phyloP scores from a whole-genome alignment of 345 rosid species.

The Odontarrhena argentea region DNA sequence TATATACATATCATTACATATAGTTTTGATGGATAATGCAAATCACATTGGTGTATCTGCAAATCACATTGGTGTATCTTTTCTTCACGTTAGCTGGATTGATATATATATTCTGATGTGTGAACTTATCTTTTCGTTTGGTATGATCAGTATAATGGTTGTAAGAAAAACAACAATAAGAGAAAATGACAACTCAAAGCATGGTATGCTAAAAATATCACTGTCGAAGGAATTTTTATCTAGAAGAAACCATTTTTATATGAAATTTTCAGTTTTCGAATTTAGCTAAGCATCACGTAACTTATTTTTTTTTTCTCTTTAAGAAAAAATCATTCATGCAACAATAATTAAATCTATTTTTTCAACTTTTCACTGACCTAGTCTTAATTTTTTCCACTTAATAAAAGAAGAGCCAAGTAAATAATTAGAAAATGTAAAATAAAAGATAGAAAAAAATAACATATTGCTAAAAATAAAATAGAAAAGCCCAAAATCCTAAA shows the following conservation, averaged over 20 bases:
- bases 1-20: not conserved
- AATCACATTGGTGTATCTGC: not conserved
- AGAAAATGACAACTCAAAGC: conserved; percentile 26
- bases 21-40: not conserved
- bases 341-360: no score
- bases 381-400: not conserved
- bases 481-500: conserved; percentile 25
- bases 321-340: no score
- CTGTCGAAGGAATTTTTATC: conserved; percentile 23
- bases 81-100: conserved; percentile 7
- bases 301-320: not conserved
- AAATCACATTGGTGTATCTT: not conserved
- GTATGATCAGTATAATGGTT: not conserved
- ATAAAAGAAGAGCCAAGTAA: conserved; percentile 25
- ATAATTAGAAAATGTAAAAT: conserved; percentile 14
- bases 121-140: conserved; percentile 9
- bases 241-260: conserved; percentile 32
- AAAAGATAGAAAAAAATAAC: conserved; percentile 6
- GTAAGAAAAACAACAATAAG: conserved; percentile 10
- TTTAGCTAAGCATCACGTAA: conserved; percentile 35
- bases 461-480: conserved; percentile 27
- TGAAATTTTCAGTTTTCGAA: conserved; percentile 26
- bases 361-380: not conserved
- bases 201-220: conserved; percentile 20
- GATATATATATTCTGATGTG: conserved; percentile 3